Conservation (phyloP, 2,329 filamentous ascomycete genomes). For the Polychaeton citri region DNA sequence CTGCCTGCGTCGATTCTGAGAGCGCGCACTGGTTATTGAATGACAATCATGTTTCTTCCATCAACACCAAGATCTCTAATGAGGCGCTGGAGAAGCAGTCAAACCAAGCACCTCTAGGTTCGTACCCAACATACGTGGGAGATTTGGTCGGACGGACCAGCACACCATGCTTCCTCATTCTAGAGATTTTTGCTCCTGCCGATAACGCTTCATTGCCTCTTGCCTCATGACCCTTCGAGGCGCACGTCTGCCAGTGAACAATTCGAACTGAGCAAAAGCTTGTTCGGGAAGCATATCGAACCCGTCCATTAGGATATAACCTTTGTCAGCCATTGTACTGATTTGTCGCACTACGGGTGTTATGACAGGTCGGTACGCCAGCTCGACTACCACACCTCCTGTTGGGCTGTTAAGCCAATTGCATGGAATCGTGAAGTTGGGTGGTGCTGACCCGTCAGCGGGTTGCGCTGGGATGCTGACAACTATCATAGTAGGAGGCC, state of each 20-base stretch:
- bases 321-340: slow-evolving; percentile 41
- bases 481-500: slow-evolving; percentile 58
- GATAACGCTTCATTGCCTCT: slow-evolving; percentile 36
- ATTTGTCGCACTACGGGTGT: slow-evolving; percentile 60
- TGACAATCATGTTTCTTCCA: too few species aligned
- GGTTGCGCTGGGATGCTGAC: slow-evolving; percentile 63
- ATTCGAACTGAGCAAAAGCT: slow-evolving; percentile 68
- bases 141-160: too few species aligned
- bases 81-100: too few species aligned
- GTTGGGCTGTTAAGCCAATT: slow-evolving; percentile 60
- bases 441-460: slow-evolving; percentile 44
- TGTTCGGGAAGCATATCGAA: slow-evolving; percentile 66
- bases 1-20: too few species aligned
- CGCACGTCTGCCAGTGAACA: slow-evolving; percentile 62
- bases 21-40: too few species aligned
- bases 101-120: too few species aligned
- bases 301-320: slow-evolving; percentile 66
- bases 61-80: too few species aligned
- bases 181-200: slow-evolving; percentile 12
- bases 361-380: slow-evolving; percentile 58
- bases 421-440: slow-evolving; percentile 55
- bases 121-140: too few species aligned
- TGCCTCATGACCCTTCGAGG: slow-evolving; percentile 58
- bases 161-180: too few species aligned
- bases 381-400: slow-evolving; percentile 61